Conservation (phyloP, 2,329 filamentous ascomycete species). For the Ascochyta fabae region DNA sequence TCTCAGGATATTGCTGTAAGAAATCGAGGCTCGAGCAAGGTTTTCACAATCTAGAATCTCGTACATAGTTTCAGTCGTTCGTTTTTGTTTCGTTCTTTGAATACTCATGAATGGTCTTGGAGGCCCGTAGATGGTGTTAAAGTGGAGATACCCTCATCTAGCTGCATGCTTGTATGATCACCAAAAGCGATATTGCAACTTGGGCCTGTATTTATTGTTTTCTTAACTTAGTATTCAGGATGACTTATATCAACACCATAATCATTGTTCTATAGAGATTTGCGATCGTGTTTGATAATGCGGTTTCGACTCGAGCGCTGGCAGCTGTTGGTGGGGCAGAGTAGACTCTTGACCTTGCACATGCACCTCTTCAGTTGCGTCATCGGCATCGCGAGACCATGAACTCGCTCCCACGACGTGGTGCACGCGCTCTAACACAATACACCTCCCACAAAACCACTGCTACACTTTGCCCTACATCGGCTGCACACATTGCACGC, state of each 20-base stretch:
- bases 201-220: constrained; percentile 9
- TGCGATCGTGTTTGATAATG: background rate
- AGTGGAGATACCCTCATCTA: constrained; percentile 19
- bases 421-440: constrained; percentile 7
- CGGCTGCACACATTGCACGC: background rate
- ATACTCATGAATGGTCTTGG: constrained; percentile 4
- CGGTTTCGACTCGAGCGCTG: background rate
- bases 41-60: background rate
- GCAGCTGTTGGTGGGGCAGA: constrained; percentile 12
- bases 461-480: background rate
- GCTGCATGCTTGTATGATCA: constrained; percentile 17
- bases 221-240: constrained; percentile 1
- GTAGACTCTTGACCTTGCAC: constrained; percentile 5
- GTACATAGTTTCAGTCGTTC: constrained; percentile 8
- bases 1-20: background rate
- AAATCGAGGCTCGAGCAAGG: background rate
- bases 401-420: constrained; percentile 18
- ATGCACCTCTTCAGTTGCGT: constrained; percentile 31
- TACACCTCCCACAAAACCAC: background rate
- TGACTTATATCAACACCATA: background rate
- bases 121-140: constrained; percentile 18
- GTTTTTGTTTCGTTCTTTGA: background rate
- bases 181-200: constrained; percentile 8
- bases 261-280: background rate
- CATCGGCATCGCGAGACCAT: constrained; percentile 33